Evolutionary conservation across 2,329 filamentous ascomycete genomes (phyloP).

Genomic region (Xylaria multiplex): DNA sequence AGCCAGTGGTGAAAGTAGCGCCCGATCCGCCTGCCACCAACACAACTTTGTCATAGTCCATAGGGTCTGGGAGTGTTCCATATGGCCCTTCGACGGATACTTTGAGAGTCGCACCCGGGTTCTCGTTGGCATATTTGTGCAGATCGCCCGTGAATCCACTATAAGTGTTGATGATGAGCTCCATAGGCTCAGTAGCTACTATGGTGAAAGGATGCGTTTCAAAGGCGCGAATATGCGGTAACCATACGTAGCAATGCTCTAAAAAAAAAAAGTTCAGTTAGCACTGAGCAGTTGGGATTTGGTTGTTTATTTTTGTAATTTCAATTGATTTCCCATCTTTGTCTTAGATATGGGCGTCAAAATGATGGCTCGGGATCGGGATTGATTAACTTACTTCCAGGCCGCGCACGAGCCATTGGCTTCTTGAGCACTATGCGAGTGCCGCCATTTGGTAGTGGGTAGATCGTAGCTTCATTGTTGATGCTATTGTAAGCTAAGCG

Average conservation of each 20-base stretch:
- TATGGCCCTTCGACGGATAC: conserved; percentile 70
- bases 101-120: conserved; percentile 60
- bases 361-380: not conserved
- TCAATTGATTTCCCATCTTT: not conserved
- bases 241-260: conserved; percentile 71
- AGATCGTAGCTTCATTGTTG: conserved; percentile 55
- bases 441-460: conserved; percentile 57
- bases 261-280: conserved; percentile 9
- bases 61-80: conserved; percentile 63
- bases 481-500: conserved; percentile 52
- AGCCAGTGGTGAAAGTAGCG: conserved; percentile 66
- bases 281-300: not conserved
- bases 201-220: conserved; percentile 75
- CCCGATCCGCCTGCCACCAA: conserved; percentile 70
- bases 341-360: not conserved
- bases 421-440: conserved; percentile 60
- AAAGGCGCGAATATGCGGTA: conserved; percentile 64
- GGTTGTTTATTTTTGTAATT: not conserved
- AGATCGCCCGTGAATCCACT: conserved; percentile 68
- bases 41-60: conserved; percentile 65
- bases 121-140: conserved; percentile 60
- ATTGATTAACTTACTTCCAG: conserved; percentile 54
- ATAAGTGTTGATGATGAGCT: conserved; percentile 68
- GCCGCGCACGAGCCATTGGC: conserved; percentile 54
- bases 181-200: conserved; percentile 60